Evolutionary conservation across 495 filamentous ascomycete genomes (phyloP).

Genomic region (Lophiotrema nucula): DNA sequence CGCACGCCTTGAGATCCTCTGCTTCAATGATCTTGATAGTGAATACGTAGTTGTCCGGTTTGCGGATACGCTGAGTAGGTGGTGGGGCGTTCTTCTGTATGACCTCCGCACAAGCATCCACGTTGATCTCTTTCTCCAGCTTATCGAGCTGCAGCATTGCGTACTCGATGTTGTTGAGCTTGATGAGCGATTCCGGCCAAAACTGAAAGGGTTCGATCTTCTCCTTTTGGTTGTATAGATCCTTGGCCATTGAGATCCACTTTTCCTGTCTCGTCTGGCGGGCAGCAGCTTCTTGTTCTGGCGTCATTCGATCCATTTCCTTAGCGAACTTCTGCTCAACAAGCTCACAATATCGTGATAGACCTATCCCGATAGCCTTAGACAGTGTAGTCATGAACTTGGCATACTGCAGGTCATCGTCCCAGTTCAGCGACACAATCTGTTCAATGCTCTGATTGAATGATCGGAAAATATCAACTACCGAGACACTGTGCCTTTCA

Average conservation of each 20-base stretch:
- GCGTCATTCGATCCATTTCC: conserved; percentile 89
- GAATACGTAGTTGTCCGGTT: conserved; percentile 83
- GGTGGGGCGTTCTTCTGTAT: conserved; percentile 65
- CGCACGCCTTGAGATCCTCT: conserved; percentile 97
- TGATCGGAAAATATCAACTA: conserved; percentile 89
- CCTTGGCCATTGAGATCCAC: conserved; percentile 87
- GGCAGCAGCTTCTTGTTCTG: conserved; percentile 77
- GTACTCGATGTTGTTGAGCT: conserved; percentile 96
- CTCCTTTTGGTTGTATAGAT: conserved; percentile 90
- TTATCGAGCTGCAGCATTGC: conserved; percentile 86
- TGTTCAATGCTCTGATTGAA: conserved; percentile 90
- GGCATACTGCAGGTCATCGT: conserved; percentile 87
- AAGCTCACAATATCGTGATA: conserved; percentile 88
- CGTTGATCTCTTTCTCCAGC: conserved; percentile 83
- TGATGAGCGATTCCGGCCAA: conserved; percentile 91
- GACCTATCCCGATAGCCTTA: conserved; percentile 78
- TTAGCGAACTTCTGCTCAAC: conserved; percentile 81
- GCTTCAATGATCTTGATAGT: conserved; percentile 98
- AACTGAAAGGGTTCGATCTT: conserved; percentile 98
- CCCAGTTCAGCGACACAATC: conserved; percentile 83
- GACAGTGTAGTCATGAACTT: conserved; percentile 96
- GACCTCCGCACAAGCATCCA: conserved; percentile 87
- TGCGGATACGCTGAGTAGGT: conserved; percentile 51
- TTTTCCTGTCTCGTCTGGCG: conserved; percentile 85
- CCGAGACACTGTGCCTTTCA: conserved; percentile 85